Percentiles rank a stretch among this genome's conserved stretches.
Conservation (phyloP, 129 eudicot genomes). For the Chrysanthemum seticuspe region DNA sequence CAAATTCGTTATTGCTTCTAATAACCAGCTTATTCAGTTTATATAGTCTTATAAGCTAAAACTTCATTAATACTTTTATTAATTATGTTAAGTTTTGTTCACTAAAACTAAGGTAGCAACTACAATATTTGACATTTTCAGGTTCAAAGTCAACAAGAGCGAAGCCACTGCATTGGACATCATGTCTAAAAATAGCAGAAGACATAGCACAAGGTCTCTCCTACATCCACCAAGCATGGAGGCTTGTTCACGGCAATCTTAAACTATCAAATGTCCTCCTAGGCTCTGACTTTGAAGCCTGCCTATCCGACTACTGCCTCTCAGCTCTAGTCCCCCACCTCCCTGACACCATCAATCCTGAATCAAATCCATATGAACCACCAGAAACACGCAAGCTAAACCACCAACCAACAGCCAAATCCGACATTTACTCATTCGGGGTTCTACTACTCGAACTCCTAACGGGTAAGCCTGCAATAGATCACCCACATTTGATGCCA, state of each 20-base stretch:
- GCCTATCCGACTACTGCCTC: slow-evolving; percentile 88
- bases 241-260: slow-evolving; percentile 89
- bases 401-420: slow-evolving; percentile 60
- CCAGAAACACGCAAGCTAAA: slow-evolving; percentile 65
- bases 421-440: slow-evolving; percentile 87
- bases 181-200: slow-evolving; percentile 88
- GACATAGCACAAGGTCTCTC: slow-evolving; percentile 87
- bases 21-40: too few relatives aligned
- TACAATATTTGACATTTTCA: slow-evolving; percentile 23
- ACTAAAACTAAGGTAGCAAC: not conserved
- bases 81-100: not conserved
- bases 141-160: slow-evolving; percentile 90
- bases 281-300: slow-evolving; percentile 89
- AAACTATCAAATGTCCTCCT: slow-evolving; percentile 84
- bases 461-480: slow-evolving; percentile 60
- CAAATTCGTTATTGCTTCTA: too few relatives aligned
- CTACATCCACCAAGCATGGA: slow-evolving; percentile 97
- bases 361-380: slow-evolving; percentile 55
- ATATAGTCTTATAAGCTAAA: too few relatives aligned
- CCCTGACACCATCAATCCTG: slow-evolving; percentile 27
- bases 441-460: slow-evolving; percentile 72
- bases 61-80: not conserved
- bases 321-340: slow-evolving; percentile 35
- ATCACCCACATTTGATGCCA: slow-evolving; percentile 66
- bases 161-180: slow-evolving; percentile 93